Evolutionary conservation across 805 yeast species (phyloP).

Genomic region (Ogataea populi-albae): DNA sequence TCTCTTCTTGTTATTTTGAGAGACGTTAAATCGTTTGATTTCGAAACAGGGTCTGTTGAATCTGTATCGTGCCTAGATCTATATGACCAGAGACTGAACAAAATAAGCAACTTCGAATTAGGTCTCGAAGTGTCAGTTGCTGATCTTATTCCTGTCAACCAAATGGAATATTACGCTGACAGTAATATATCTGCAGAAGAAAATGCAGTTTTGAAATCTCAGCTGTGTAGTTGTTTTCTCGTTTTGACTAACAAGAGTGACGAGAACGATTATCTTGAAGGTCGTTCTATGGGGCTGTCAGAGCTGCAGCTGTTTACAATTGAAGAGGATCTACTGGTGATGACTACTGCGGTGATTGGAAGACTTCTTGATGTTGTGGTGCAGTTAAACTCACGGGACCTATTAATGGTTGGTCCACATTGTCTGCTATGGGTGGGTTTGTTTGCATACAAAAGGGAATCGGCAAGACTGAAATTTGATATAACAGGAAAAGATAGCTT

Average conservation of each 20-base stretch:
- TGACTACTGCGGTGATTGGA: slow-evolving; percentile 1
- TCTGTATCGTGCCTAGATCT: slow-evolving; percentile 3
- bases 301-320: neutral
- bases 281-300: neutral
- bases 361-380: slow-evolving; percentile 3
- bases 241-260: neutral
- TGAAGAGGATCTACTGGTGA: neutral
- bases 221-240: neutral
- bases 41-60: slow-evolving; percentile 3
- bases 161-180: neutral
- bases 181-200: slow-evolving; percentile 3
- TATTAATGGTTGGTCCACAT: slow-evolving; percentile 16
- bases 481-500: slow-evolving; percentile 7
- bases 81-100: slow-evolving; percentile 2
- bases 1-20: slow-evolving; percentile 5
- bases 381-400: slow-evolving; percentile 6
- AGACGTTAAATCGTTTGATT: slow-evolving; percentile 7
- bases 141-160: neutral
- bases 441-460: slow-evolving; percentile 3
- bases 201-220: slow-evolving; percentile 1
- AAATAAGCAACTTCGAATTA: slow-evolving; percentile 2
- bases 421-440: slow-evolving; percentile 10
- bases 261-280: neutral
- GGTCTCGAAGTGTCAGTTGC: neutral
- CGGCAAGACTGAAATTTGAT: neutral